phyloP scores from a whole-genome alignment of 179 eudicot genomes.

The Vitellaria paradoxa region DNA sequence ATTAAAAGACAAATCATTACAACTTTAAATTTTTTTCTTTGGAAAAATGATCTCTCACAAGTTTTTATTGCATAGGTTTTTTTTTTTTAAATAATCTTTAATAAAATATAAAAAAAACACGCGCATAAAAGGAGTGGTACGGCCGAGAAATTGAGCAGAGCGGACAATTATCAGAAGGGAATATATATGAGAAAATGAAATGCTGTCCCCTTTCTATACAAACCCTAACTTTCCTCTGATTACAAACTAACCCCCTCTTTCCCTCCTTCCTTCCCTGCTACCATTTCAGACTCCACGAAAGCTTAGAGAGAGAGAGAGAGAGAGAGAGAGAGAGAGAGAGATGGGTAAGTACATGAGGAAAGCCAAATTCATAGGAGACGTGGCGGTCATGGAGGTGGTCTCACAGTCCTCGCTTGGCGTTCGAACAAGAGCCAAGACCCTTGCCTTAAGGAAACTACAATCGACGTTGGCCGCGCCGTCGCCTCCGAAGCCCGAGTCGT shows the following conservation, averaged over 20 bases:
- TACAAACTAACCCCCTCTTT: conserved; percentile 4
- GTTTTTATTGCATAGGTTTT: no score
- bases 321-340: neutral
- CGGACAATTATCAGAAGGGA: no score
- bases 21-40: no score
- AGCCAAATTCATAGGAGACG: conserved; percentile 57
- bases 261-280: conserved; percentile 17
- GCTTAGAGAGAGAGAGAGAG: neutral
- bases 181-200: no score
- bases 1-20: no score
- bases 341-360: conserved; percentile 89
- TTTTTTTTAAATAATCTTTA: no score
- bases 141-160: no score
- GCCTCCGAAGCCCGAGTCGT: conserved; percentile 31
- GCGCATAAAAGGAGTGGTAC: no score
- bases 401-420: conserved; percentile 54
- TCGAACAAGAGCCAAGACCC: conserved; percentile 69
- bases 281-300: conserved; percentile 7
- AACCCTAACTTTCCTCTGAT: conserved; percentile 33
- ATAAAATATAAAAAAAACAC: no score
- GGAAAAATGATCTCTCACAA: no score
- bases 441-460: conserved; percentile 46
- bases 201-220: neutral
- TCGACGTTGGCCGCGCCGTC: neutral
- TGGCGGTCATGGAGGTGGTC: conserved; percentile 53